Evolutionary conservation across 768 basidiomycete genomes (phyloP).

Genomic region (Lactarius deliciosus): DNA sequence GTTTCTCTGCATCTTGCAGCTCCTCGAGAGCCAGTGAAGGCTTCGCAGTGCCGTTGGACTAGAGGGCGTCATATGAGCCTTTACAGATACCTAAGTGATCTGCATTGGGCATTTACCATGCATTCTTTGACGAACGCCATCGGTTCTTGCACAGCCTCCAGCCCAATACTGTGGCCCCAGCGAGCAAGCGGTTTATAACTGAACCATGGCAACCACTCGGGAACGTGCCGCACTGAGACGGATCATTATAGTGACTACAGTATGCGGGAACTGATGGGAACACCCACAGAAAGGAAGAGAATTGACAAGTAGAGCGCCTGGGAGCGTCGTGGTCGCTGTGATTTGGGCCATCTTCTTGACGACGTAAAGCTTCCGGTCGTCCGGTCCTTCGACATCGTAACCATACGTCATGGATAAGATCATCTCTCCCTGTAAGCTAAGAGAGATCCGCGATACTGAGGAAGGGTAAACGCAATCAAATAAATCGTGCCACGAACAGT

Average conservation of each 20-base stretch:
- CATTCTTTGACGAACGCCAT: slow-evolving; percentile 6
- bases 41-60: slow-evolving; percentile 18
- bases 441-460: neutral
- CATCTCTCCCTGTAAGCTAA: slow-evolving; percentile 14
- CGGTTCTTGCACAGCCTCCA: slow-evolving; percentile 1
- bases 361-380: slow-evolving; percentile 4
- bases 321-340: neutral
- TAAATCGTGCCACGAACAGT: neutral
- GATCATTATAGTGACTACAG: neutral
- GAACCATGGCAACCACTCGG: slow-evolving; percentile 17
- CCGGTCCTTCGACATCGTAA: slow-evolving; percentile 7
- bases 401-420: slow-evolving; percentile 17
- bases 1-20: slow-evolving; percentile 9
- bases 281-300: neutral
- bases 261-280: neutral
- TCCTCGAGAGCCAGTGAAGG: slow-evolving; percentile 16
- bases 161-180: neutral
- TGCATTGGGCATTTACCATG: neutral
- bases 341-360: neutral
- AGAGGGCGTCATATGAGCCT: neutral
- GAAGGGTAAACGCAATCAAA: neutral
- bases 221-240: slow-evolving; percentile 11
- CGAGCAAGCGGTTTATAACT: slow-evolving; percentile 19
- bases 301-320: slow-evolving; percentile 13
- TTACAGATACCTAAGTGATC: neutral